A percentile compares a stretch with the other conserved stretches of the same genome.
These are phyloP conservation scores for Tagetes erecta DNA, from an alignment of 129 eudicot species.

Conservation along the genomic window DNA sequence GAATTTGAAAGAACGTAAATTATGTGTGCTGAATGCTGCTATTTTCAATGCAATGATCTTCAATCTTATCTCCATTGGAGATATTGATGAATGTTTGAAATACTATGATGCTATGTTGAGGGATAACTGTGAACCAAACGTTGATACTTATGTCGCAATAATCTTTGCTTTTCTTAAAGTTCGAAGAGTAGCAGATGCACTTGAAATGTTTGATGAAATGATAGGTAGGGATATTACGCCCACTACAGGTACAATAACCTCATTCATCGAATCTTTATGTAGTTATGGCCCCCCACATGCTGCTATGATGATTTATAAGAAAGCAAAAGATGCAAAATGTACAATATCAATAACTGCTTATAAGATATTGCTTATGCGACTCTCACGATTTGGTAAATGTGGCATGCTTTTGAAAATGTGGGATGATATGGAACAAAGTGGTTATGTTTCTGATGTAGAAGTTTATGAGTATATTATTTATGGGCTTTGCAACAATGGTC, in stretches of 20 bases:
- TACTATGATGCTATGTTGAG: constrained; percentile 60
- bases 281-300: constrained; percentile 96
- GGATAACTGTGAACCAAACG: constrained; percentile 49
- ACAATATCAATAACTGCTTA: constrained; percentile 60
- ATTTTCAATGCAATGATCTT: constrained; percentile 74
- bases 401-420: constrained; percentile 78
- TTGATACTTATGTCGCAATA: constrained; percentile 56
- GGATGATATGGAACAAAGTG: constrained; percentile 78
- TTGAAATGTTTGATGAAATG: constrained; percentile 84
- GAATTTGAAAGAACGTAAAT: constrained; percentile 43
- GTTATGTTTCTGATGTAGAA: constrained; percentile 67
- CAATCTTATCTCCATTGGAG: constrained; percentile 48
- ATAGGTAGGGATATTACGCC: constrained; percentile 52
- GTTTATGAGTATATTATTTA: constrained; percentile 71
- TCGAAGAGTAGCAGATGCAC: constrained; percentile 78
- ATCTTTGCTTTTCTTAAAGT: constrained; percentile 59
- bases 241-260: constrained; percentile 62
- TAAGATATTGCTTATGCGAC: constrained; percentile 69
- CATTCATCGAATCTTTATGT: constrained; percentile 57
- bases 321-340: constrained; percentile 71
- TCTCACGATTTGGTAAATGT: constrained; percentile 87
- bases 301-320: constrained; percentile 71
- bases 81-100: constrained; percentile 63
- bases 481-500: constrained; percentile 87
- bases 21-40: constrained; percentile 37